Base-by-base conservation (phyloP, 129 eudicot species). In the Chrysanthemum seticuspe region DNA sequence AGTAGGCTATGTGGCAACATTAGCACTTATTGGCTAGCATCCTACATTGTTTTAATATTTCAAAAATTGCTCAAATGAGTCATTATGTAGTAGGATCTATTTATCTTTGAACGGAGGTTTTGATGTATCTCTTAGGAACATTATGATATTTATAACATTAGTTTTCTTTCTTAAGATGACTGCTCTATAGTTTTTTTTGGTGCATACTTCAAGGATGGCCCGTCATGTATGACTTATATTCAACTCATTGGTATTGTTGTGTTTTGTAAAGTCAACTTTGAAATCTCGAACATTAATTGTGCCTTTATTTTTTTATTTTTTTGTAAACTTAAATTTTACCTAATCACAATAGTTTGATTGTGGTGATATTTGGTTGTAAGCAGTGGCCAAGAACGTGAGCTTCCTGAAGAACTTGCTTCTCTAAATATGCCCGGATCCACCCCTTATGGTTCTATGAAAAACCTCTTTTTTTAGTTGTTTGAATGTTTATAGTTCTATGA, bases 321-420 rank as follows among this genome's bases (percentile, higher is more conserved):
- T 31, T 2, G 14, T 15, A 23, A 34, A 13, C 50, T 34, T 15
- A 13, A 27, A 23, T 70, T 60, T 19, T 80, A 25, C 15, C 72
- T 75, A 58, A 67, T 58, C 21, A 67, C 50, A n/a, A 34, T 62
- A 45, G 23, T 48, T 63, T 10, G 47, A 36, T 74, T 66, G 27
- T 65, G 72, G 29, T 56, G 57, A 67, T 67, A 15, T 76, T 29
- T 27, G 21, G 73, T 67, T 76, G 74, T 67, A 12, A 19, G 74
- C 57, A 93, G 98, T 78, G 84, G 76, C 2, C 81, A 80, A 77
- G 97, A 93, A 74, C 92, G 91, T 31, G 92, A 94, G 65, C 84
- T 93, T 66, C 97, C 89, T 58, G 96, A 90, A 85, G 91, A 93
- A 76, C 90, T 93, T 81, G 92, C 97, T 79, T 78, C 84, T 58